These are phyloP conservation scores for Malus hybrid DNA, from an alignment of 331 rosid species.

Conservation along the genomic window DNA sequence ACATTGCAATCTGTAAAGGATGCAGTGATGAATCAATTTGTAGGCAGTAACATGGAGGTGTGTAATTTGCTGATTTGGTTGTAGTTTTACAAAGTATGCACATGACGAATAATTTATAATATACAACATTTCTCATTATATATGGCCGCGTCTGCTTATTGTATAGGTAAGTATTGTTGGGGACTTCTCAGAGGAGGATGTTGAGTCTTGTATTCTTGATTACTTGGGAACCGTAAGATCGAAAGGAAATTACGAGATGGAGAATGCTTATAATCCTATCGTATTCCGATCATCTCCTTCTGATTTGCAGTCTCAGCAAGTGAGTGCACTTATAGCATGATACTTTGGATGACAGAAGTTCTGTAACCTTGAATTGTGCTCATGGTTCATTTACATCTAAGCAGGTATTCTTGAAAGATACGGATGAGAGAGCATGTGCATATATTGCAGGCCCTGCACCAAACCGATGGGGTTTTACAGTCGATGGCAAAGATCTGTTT, in stretches of 20 bases:
- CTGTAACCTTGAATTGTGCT: background rate
- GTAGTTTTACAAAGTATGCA: background rate
- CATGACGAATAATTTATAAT: conserved; percentile 1
- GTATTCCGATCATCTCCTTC: conserved; percentile 70
- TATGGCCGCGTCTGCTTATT: conserved; percentile 2
- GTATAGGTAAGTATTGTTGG: conserved; percentile 85
- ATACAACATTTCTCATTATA: conserved; percentile 5
- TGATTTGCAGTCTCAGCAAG: conserved; percentile 83
- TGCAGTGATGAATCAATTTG: conserved; percentile 90
- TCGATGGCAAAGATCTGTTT: conserved; percentile 64
- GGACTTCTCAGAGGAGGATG: conserved; percentile 84
- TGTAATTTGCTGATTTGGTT: conserved; percentile 9
- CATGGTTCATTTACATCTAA: conserved; percentile 3
- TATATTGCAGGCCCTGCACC: conserved; percentile 99
- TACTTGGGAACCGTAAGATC: conserved; percentile 88
- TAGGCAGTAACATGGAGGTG: conserved; percentile 97
- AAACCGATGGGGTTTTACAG: conserved; percentile 95
- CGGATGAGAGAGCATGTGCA: conserved; percentile 99
- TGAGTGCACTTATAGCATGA: conserved; percentile 22
- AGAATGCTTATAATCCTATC: conserved; percentile 42
- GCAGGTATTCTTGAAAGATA: conserved; percentile 90
- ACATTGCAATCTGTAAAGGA: conserved; percentile 79
- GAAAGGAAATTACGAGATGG: conserved; percentile 23
- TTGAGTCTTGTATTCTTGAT: conserved; percentile 90
- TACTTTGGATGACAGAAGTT: background rate